Evolutionary conservation across 2,329 filamentous ascomycete species (phyloP).

Genomic region (Pleomassaria siparia): DNA sequence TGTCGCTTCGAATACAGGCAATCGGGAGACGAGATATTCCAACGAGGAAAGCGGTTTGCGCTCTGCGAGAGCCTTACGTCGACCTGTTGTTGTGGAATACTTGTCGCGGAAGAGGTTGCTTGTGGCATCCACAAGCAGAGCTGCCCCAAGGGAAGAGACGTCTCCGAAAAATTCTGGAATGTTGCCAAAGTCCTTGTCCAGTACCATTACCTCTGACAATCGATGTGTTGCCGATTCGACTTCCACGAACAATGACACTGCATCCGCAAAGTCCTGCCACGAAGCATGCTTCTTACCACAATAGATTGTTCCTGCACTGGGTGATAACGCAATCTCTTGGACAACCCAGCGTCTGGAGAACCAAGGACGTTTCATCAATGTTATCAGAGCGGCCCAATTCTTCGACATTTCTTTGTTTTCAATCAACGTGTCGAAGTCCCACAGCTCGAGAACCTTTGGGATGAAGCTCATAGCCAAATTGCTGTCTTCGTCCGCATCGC

Average conservation of each 20-base stretch:
- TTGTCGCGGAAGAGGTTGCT: conserved; percentile 35
- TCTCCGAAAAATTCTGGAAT: conserved; percentile 39
- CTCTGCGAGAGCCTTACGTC: neutral
- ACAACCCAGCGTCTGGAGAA: conserved; percentile 48
- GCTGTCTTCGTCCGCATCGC: conserved; percentile 27
- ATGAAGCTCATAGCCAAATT: conserved; percentile 38
- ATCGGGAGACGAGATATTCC: conserved; percentile 38
- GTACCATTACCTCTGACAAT: conserved; percentile 42
- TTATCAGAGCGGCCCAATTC: conserved; percentile 37
- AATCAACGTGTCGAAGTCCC: conserved; percentile 35
- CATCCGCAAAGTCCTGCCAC: conserved; percentile 44
- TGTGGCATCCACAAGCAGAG: conserved; percentile 39
- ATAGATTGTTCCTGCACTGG: conserved; percentile 36
- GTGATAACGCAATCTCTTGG: conserved; percentile 46
- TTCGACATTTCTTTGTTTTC: conserved; percentile 15
- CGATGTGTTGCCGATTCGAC: conserved; percentile 41
- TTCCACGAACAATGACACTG: conserved; percentile 44
- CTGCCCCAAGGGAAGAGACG: conserved; percentile 40
- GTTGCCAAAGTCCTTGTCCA: conserved; percentile 21
- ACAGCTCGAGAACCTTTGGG: conserved; percentile 29
- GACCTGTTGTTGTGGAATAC: neutral
- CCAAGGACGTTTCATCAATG: conserved; percentile 44
- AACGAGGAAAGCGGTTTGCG: conserved; percentile 27
- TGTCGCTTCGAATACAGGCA: conserved; percentile 34
- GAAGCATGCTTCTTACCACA: conserved; percentile 42